Evolutionary conservation across 371 early-diverging fungal genomes (phyloP), one percentile per base, ranked within the genome.

Genomic region (Mycotypha africana): DNA sequence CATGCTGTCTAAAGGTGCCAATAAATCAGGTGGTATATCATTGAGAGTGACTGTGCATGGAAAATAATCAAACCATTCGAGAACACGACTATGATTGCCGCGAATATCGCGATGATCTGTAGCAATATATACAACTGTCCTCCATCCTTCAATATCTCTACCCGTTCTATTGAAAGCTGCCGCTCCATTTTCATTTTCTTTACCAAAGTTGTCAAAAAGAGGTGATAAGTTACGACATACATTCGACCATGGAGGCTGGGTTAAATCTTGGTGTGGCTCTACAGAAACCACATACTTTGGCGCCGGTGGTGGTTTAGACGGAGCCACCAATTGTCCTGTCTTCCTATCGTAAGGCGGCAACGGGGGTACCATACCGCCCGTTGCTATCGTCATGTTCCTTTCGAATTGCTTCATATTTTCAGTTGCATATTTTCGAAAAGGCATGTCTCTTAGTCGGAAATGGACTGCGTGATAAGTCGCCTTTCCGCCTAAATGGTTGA

Each of bases 371-470:
- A 20, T 14, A 8, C 48, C 49, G 22, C 58, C 58, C 5, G 47
- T 45, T 3, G 58, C 58, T 9, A 57, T 57, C 4, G 58, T 51
- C 58, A 57, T 57, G 34, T 57, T 57, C 14, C 58, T 49, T 35
- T 47, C 47, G 30, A 66, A 70, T 34, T 40, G 45, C 41, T 64
- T 59, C 11, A 70, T 32, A 25, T 65, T 65, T 8, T 68, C 60
- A 1, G 40, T 33, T 11, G 68, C 57, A 25, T 57, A 56, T 3
- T 61, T 65, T 21, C 55, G 58, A 58, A 81, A 81, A 26, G 74
- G 70, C 33, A 70, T 59, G 45, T 81, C 81, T 15, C 76, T 67
- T 4, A 81, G 58, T 21, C 79, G 65, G 8, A 74, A 60, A 50
- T 81, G 79, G 15, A 78, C 39, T 0, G 73, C 61, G 11, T 77